A percentile compares a stretch with the other conserved stretches of the same genome.
These are phyloP conservation scores for Copromyces sp. DNA, from an alignment of 495 filamentous ascomycete species.

Conservation along the genomic window DNA sequence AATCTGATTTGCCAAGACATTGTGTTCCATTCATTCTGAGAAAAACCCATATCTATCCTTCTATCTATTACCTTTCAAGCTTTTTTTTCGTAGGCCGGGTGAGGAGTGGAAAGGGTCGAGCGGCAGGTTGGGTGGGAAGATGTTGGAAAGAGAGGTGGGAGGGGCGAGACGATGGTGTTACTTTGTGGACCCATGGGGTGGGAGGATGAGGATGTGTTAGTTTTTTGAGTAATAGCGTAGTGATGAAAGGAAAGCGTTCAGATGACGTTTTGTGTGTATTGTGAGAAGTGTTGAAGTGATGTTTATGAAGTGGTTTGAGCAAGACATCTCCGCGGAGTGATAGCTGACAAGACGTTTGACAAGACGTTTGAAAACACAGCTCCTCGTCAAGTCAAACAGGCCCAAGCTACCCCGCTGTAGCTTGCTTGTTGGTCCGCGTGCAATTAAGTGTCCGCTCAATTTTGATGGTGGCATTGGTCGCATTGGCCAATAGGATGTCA, in stretches of 20 bases:
- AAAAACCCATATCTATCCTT: too few relatives aligned
- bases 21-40: too few relatives aligned
- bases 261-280: not conserved
- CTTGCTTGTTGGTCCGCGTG: not conserved
- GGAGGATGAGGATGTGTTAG: conserved; percentile 68
- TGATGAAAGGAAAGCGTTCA: not conserved
- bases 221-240: conserved; percentile 47
- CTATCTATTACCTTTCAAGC: too few relatives aligned
- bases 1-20: too few relatives aligned
- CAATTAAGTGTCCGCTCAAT: not conserved
- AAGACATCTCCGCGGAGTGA: not conserved
- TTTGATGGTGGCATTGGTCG: rapidly evolving
- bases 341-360: not conserved
- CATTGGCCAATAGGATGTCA: not conserved
- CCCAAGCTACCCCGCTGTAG: not conserved
- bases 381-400: too few relatives aligned
- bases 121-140: conserved; percentile 54
- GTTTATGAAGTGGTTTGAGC: not conserved
- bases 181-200: conserved; percentile 87
- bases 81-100: conserved; percentile 50
- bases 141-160: conserved; percentile 54
- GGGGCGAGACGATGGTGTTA: conserved; percentile 53
- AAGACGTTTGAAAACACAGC: not conserved
- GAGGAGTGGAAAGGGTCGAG: conserved; percentile 57
- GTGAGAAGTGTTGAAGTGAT: not conserved